Evolutionary conservation across 2,329 filamentous ascomycete species (phyloP).

Genomic region (Fusarium domesticum): DNA sequence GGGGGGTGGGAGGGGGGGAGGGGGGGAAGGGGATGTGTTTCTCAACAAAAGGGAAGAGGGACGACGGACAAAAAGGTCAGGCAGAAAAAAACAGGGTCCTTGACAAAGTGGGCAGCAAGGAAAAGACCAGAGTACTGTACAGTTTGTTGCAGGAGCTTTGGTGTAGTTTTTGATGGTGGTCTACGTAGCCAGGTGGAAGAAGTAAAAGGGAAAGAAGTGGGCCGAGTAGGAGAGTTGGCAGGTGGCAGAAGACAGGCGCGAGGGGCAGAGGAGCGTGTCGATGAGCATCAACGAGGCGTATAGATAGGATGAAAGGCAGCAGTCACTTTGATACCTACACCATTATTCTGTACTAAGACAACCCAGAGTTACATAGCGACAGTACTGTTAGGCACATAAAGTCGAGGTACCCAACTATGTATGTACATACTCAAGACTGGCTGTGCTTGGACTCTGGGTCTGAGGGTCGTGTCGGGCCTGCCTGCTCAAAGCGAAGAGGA

Average conservation of each 20-base stretch:
- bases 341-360: not conserved
- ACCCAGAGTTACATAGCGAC: not conserved
- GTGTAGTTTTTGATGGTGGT: not conserved
- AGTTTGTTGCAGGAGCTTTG: not conserved
- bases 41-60: slow-evolving; percentile 13
- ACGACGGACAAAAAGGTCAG: slow-evolving; percentile 17
- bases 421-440: not conserved
- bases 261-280: slow-evolving; percentile 8
- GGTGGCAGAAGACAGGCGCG: slow-evolving; percentile 7
- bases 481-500: not conserved
- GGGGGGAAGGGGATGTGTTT: slow-evolving; percentile 11
- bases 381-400: not conserved
- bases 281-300: slow-evolving; percentile 22
- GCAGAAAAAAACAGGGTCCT: slow-evolving; percentile 24
- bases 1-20: slow-evolving; percentile 4
- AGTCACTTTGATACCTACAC: not conserved
- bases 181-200: slow-evolving; percentile 1
- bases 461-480: not conserved
- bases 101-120: slow-evolving; percentile 13
- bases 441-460: not conserved
- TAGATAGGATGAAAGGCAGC: not conserved
- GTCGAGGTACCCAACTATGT: no score
- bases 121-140: slow-evolving; percentile 3
- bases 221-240: slow-evolving; percentile 7
- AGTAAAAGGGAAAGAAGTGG: slow-evolving; percentile 10